Conservation (phyloP, 768 basidiomycete species). For the Agrocybe chaxingu region DNA sequence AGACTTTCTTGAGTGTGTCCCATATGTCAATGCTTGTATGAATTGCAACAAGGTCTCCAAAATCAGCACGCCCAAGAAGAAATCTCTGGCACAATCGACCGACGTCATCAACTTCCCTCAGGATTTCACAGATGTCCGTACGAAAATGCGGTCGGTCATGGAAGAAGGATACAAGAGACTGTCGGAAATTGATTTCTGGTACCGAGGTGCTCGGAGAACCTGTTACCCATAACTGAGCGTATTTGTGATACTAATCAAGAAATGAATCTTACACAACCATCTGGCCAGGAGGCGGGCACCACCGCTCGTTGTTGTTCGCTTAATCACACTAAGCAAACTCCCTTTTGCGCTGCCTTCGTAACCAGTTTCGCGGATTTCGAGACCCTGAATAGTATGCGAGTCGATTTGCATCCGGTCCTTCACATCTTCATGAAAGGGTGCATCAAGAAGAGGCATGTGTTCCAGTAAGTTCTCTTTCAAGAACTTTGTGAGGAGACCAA, state of each 20-base stretch:
- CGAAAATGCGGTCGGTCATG: slow-evolving; percentile 57
- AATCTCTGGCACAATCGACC: slow-evolving; percentile 78
- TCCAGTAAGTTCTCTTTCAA: slow-evolving; percentile 70
- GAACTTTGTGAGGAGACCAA: slow-evolving; percentile 61
- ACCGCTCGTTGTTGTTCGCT: slow-evolving; percentile 73
- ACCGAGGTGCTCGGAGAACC: slow-evolving; percentile 83
- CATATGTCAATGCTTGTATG: slow-evolving; percentile 61
- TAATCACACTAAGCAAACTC: slow-evolving; percentile 70
- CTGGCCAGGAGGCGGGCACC: slow-evolving; percentile 73
- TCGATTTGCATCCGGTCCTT: slow-evolving; percentile 83
- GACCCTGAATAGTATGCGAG: slow-evolving; percentile 82
- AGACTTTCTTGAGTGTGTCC: slow-evolving; percentile 45
- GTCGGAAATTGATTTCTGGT: slow-evolving; percentile 67
- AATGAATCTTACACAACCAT: slow-evolving; percentile 66
- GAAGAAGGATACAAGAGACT: slow-evolving; percentile 76
- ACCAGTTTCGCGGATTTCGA: slow-evolving; percentile 77
- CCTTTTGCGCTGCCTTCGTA: slow-evolving; percentile 73
- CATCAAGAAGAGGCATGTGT: slow-evolving; percentile 64
- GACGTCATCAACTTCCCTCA: slow-evolving; percentile 65
- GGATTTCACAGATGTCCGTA: slow-evolving; percentile 52
- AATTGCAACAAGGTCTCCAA: slow-evolving; percentile 63
- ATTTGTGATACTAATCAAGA: slow-evolving; percentile 10
- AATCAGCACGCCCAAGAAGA: slow-evolving; percentile 62
- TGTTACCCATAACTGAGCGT: slow-evolving; percentile 21
- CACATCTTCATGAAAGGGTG: slow-evolving; percentile 53